These are phyloP conservation scores for Phellinidium pouzarii DNA, from an alignment of 1,284 basidiomycete species.

Conservation along the genomic window DNA sequence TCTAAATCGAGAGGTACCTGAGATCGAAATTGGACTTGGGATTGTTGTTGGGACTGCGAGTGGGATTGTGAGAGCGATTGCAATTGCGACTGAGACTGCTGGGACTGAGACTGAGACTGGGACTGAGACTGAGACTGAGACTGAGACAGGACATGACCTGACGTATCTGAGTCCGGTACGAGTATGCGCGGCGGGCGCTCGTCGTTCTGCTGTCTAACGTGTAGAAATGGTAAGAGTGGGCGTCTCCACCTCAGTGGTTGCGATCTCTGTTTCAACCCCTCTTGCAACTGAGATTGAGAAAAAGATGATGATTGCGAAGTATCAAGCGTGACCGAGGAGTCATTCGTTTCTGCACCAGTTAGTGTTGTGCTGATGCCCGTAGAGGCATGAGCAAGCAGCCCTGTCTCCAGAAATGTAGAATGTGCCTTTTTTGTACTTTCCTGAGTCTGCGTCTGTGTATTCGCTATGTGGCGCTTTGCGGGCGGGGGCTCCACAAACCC, in stretches of 20 bases:
- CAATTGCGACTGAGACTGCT: conserved; percentile 3
- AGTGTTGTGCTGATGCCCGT: not conserved
- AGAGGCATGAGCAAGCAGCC: not conserved
- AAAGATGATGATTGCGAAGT: conserved; percentile 1
- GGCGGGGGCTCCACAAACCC: not conserved
- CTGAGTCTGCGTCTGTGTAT: conserved; percentile 4
- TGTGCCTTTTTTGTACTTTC: not conserved
- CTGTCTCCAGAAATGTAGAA: not conserved
- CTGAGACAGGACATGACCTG: conserved; percentile 5
- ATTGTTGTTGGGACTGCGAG: not conserved
- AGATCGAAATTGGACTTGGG: no score
- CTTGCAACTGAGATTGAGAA: no score
- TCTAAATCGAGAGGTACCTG: no score
- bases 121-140: conserved; percentile 16
- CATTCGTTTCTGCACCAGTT: not conserved
- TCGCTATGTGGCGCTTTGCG: conserved; percentile 1
- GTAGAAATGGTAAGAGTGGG: not conserved
- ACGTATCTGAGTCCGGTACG: conserved; percentile 16
- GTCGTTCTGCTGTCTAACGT: not conserved
- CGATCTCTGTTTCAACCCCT: not conserved
- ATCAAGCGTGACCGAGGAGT: not conserved
- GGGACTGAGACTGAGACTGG: conserved; percentile 1
- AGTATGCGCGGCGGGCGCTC: conserved; percentile 8
- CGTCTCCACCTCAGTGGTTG: not conserved
- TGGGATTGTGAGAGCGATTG: conserved; percentile 6